Conservation (phyloP, 2,329 filamentous ascomycete species). For the Didymella glomerata region DNA sequence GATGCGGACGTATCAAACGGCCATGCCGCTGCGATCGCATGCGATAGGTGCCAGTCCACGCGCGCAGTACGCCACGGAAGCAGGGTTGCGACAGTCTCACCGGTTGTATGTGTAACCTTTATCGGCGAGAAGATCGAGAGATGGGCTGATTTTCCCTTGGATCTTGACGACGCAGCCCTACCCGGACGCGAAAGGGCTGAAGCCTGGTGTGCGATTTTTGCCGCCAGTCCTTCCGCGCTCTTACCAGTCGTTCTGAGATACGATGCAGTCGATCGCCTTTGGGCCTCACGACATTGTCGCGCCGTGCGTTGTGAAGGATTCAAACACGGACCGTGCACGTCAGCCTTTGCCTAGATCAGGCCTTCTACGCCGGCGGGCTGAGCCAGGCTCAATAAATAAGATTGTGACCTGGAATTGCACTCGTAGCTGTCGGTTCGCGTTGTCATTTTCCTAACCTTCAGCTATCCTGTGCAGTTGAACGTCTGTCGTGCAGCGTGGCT, state of each 20-base stretch:
- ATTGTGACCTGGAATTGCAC: background rate
- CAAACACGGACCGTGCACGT: conserved; percentile 9
- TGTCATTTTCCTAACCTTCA: background rate
- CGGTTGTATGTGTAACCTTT: background rate
- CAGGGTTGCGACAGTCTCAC: background rate
- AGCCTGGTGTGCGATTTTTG: background rate
- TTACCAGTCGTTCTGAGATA: background rate
- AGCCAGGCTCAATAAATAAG: conserved; percentile 6
- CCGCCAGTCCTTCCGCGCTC: background rate
- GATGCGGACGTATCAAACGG: background rate
- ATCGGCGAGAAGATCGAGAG: background rate
- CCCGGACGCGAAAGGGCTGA: background rate
- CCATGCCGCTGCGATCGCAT: background rate
- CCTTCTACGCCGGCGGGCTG: background rate
- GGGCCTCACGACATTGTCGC: background rate
- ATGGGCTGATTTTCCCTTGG: background rate
- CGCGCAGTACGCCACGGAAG: background rate
- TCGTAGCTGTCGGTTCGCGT: background rate
- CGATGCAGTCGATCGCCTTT: background rate
- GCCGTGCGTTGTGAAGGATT: conserved; percentile 7
- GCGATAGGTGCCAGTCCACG: background rate
- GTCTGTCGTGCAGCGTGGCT: no score
- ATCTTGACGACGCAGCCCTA: background rate
- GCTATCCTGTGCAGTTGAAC: background rate
- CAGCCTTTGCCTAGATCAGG: conserved; percentile 15